Conservation (phyloP, 2,329 filamentous ascomycete genomes). For the Xylariomycetidae sp. region DNA sequence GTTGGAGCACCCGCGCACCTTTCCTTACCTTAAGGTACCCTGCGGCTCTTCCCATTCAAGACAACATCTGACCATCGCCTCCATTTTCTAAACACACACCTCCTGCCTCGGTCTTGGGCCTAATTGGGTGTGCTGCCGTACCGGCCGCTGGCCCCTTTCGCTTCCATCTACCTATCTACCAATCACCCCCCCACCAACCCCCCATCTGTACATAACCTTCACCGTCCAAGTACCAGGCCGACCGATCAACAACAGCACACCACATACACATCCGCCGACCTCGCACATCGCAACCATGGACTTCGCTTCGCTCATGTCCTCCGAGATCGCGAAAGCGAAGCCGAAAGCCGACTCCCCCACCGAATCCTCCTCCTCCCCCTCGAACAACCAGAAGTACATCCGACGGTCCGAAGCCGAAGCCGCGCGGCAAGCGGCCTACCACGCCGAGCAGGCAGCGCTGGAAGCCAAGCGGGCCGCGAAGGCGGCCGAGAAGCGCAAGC, state of each 20-base stretch:
- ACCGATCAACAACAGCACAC: neutral
- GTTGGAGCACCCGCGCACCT: too few species aligned
- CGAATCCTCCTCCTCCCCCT: constrained; percentile 3
- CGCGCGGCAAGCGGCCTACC: constrained; percentile 71
- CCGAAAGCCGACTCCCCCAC: constrained; percentile 17
- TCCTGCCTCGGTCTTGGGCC: too few species aligned
- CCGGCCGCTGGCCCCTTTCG: too few species aligned
- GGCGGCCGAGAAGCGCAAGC: constrained; percentile 73
- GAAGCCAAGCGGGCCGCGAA: constrained; percentile 66
- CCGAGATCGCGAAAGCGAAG: constrained; percentile 82
- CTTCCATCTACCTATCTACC: too few species aligned
- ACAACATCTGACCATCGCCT: too few species aligned
- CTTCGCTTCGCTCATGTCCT: constrained; percentile 88
- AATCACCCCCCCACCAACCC: too few species aligned
- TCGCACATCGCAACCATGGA: constrained; percentile 64
- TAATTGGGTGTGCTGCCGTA: too few species aligned
- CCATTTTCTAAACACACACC: too few species aligned
- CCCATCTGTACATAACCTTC: too few species aligned
- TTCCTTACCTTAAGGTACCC: too few species aligned
- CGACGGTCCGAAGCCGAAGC: constrained; percentile 84
- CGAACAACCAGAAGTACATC: constrained; percentile 64
- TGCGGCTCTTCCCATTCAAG: too few species aligned
- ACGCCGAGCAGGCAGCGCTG: constrained; percentile 70
- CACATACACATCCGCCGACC: constrained; percentile 29
- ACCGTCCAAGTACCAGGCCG: too few species aligned